phyloP scores from a whole-genome alignment of 2,329 filamentous ascomycete species.

The Helicocarpus griseus region DNA sequence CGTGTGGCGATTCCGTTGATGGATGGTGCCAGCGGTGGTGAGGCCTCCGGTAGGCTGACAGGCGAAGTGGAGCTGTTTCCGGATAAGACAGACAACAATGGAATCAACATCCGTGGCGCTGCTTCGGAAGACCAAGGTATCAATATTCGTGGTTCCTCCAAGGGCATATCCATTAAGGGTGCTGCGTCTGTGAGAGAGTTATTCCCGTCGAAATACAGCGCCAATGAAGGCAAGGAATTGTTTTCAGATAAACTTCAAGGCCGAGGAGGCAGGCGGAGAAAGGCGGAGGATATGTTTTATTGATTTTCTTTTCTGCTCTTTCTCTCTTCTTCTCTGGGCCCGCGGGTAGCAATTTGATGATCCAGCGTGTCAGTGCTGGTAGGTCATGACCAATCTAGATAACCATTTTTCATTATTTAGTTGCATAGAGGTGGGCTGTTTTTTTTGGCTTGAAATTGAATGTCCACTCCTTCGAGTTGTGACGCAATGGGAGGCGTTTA shows the following conservation, averaged over 20 bases:
- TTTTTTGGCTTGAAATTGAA: too few relatives aligned
- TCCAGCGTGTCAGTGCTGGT: background rate
- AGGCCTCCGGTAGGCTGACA: slow-evolving; percentile 3
- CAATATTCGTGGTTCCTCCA: slow-evolving; percentile 31
- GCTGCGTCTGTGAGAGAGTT: slow-evolving; percentile 57
- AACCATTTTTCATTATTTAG: background rate
- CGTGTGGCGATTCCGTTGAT: slow-evolving; percentile 42
- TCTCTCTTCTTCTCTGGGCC: background rate
- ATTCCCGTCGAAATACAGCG: slow-evolving; percentile 52
- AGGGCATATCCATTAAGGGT: slow-evolving; percentile 59
- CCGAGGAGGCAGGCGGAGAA: slow-evolving; percentile 51
- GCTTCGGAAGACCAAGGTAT: slow-evolving; percentile 35
- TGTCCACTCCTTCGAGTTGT: background rate
- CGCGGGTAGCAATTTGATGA: background rate
- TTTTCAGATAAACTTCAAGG: slow-evolving; percentile 54
- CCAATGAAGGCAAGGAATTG: slow-evolving; percentile 59
- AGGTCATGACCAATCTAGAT: background rate
- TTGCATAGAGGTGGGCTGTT: background rate
- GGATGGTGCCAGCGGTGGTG: slow-evolving; percentile 28
- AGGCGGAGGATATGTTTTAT: slow-evolving; percentile 63
- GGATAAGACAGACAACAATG: slow-evolving; percentile 17
- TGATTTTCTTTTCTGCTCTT: slow-evolving; percentile 28
- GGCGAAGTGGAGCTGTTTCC: slow-evolving; percentile 29
- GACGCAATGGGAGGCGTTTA: background rate
- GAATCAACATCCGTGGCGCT: slow-evolving; percentile 53